Percentiles rank a stretch among this genome's conserved stretches.
Conservation (phyloP, 2,329 filamentous ascomycete species). For the Hymenoscyphus infarciens region DNA sequence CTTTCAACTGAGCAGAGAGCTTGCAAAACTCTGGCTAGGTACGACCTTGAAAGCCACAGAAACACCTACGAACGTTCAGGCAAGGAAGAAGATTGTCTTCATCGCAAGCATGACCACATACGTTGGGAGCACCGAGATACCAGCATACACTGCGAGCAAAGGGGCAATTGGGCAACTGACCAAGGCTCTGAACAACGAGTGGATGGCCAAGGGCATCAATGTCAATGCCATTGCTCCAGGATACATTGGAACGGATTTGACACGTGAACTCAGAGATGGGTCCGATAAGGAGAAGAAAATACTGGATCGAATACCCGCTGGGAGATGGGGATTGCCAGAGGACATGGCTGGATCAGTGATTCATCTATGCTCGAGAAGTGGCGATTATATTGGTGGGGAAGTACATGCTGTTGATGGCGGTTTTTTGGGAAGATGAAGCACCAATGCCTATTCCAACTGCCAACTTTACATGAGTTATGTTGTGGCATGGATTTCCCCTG, state of each 20-base stretch:
- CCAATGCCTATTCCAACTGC: background rate
- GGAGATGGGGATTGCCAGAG: conserved; percentile 75
- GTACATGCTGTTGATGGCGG: conserved; percentile 19
- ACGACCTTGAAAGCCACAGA: conserved; percentile 3
- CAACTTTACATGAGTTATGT: background rate
- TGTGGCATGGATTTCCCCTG: background rate
- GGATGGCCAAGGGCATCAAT: conserved; percentile 68
- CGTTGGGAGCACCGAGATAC: conserved; percentile 13
- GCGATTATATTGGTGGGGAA: conserved; percentile 36
- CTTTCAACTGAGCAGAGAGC: conserved; percentile 17
- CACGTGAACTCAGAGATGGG: conserved; percentile 71
- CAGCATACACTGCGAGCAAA: conserved; percentile 21
- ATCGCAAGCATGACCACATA: conserved; percentile 20
- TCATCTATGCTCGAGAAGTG: conserved; percentile 47
- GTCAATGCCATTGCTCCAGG: conserved; percentile 85
- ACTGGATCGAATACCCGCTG: conserved; percentile 72
- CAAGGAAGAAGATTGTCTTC: conserved; percentile 21
- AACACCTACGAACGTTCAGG: background rate
- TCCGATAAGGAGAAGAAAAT: conserved; percentile 65
- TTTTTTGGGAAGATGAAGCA: conserved; percentile 12
- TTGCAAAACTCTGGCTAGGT: conserved; percentile 20
- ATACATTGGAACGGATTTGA: conserved; percentile 88
- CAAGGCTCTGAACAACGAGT: conserved; percentile 81
- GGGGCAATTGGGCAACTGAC: conserved; percentile 50
- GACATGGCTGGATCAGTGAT: conserved; percentile 81